Conservation (phyloP, 2,329 filamentous ascomycete species). For the Akanthomyces dipterigenus region DNA sequence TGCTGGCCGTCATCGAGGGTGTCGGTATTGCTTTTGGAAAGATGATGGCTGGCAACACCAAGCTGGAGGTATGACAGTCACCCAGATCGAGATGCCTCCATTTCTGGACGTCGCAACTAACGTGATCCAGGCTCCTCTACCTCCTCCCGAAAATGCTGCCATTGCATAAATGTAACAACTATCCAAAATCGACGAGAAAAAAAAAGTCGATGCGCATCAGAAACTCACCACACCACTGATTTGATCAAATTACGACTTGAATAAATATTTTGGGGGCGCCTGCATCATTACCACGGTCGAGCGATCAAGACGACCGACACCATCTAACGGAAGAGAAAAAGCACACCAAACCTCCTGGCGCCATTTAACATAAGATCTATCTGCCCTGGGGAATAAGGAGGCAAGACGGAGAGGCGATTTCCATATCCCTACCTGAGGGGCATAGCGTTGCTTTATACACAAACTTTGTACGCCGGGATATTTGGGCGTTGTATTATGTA, state of each 20-base stretch:
- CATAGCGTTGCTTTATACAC: conserved; percentile 11
- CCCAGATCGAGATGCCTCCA: too few species aligned
- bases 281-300: background rate
- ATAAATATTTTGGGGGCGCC: background rate
- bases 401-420: background rate
- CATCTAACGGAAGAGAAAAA: background rate
- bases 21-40: conserved; percentile 93
- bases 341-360: background rate
- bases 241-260: conserved; percentile 9
- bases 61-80: conserved; percentile 56
- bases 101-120: conserved; percentile 12
- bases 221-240: conserved; percentile 11
- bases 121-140: conserved; percentile 17
- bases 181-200: background rate
- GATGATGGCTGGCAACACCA: conserved; percentile 86
- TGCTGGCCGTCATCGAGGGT: conserved; percentile 93
- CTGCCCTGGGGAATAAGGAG: background rate
- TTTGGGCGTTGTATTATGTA: conserved; percentile 12
- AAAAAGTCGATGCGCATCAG: background rate
- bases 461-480: conserved; percentile 8
- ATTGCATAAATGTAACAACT: conserved; percentile 22
- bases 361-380: conserved; percentile 6
- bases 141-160: conserved; percentile 23
- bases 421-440: background rate
- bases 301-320: background rate